Conservation (phyloP, 805 yeast genomes). For the Metschnikowia gelsemii region DNA sequence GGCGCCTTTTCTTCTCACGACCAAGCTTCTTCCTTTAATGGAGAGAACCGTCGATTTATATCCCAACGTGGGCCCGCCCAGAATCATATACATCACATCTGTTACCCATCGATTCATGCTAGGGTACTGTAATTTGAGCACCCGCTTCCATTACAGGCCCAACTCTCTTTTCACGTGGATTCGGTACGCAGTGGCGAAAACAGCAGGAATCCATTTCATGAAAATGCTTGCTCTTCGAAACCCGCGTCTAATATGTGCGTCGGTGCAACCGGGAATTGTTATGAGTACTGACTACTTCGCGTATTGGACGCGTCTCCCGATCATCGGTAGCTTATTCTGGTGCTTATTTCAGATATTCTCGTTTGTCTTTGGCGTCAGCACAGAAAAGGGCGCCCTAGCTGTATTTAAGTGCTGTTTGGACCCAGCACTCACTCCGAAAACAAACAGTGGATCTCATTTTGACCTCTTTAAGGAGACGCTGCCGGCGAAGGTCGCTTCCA, state of each 20-base stretch:
- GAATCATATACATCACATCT: slow-evolving; percentile 65
- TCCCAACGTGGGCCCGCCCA: slow-evolving; percentile 38
- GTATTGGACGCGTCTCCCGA: slow-evolving; percentile 75
- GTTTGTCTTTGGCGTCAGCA: slow-evolving; percentile 64
- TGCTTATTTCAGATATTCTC: slow-evolving; percentile 68
- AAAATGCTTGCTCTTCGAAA: slow-evolving; percentile 61
- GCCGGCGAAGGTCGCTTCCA: slow-evolving; percentile 57
- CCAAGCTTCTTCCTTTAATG: slow-evolving; percentile 54
- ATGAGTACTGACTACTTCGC: slow-evolving; percentile 75
- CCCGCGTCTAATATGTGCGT: slow-evolving; percentile 60
- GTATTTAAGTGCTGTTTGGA: slow-evolving; percentile 63
- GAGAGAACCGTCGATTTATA: slow-evolving; percentile 36
- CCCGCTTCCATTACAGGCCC: slow-evolving; percentile 58
- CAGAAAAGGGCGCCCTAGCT: slow-evolving; percentile 69
- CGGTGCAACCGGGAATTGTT: slow-evolving; percentile 86
- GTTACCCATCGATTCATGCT: slow-evolving; percentile 59
- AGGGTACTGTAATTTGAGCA: slow-evolving; percentile 46
- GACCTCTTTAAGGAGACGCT: slow-evolving; percentile 45
- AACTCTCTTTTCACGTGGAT: slow-evolving; percentile 72
- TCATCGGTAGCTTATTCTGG: slow-evolving; percentile 77
- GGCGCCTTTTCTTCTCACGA: slow-evolving; percentile 70
- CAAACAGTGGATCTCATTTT: slow-evolving; percentile 69
- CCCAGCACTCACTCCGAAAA: slow-evolving; percentile 45
- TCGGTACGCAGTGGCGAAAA: slow-evolving; percentile 74
- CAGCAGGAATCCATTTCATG: slow-evolving; percentile 73